A percentile compares a stretch with the other conserved stretches of the same genome.
Conservation (phyloP, 2,329 filamentous ascomycete species). For the Nannizzia gypsea region DNA sequence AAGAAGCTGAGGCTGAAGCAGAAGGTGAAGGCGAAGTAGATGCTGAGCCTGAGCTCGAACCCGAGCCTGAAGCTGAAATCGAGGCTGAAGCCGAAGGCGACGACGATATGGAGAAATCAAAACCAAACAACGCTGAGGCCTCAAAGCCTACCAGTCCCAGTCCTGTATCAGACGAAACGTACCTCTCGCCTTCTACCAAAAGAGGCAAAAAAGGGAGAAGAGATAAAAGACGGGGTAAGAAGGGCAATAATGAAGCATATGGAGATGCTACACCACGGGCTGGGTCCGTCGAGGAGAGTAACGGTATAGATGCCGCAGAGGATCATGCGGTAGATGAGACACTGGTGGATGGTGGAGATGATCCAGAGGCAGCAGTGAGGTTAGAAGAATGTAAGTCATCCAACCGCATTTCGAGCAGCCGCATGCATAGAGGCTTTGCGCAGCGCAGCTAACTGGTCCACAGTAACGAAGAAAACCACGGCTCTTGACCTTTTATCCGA, state of each 20-base stretch:
- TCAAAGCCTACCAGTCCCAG: not conserved
- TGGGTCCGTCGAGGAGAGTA: conserved; percentile 20
- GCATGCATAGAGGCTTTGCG: not conserved
- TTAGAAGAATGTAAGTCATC: conserved; percentile 39
- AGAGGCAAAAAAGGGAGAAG: conserved; percentile 33
- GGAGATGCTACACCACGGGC: conserved; percentile 26
- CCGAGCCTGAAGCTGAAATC: conserved; percentile 16
- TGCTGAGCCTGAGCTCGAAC: conserved; percentile 11
- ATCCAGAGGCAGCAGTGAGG: conserved; percentile 35
- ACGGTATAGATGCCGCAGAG: conserved; percentile 34
- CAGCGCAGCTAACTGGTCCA: conserved; percentile 1
- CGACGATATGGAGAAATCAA: conserved; percentile 20
- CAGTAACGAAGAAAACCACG: conserved; percentile 65
- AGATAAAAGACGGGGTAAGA: conserved; percentile 36
- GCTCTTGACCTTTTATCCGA: conserved; percentile 68
- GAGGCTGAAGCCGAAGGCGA: conserved; percentile 1
- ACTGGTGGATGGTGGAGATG: conserved; percentile 36
- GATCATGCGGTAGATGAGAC: conserved; percentile 37
- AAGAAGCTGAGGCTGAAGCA: conserved; percentile 15
- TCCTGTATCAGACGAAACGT: not conserved
- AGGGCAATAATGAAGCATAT: conserved; percentile 26
- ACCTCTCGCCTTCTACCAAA: conserved; percentile 21
- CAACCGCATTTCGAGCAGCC: not conserved
- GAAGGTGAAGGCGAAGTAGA: conserved; percentile 22
- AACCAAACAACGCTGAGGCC: not conserved